Percentiles rank a stretch among this genome's conserved stretches.
These are phyloP conservation scores for Wallacemonas collosoma DNA, from an alignment of 208 protist species.

Conservation along the genomic window DNA sequence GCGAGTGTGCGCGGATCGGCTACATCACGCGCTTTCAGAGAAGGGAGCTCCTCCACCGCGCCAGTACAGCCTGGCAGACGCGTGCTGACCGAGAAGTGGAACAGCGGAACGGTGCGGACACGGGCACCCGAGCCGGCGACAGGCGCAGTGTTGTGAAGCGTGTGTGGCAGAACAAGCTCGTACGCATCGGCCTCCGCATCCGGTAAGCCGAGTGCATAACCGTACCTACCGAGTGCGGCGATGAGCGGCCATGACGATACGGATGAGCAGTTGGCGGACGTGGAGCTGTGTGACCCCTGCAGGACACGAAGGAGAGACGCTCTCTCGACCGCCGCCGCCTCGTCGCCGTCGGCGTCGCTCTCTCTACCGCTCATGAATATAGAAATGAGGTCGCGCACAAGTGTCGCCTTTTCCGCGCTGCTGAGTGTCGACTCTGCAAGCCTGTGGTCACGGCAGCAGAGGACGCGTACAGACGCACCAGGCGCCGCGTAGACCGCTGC, in stretches of 20 bases:
- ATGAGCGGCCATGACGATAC: neutral
- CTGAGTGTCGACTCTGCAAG: neutral
- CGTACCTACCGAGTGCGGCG: conserved; percentile 7
- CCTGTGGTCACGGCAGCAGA: conserved; percentile 3
- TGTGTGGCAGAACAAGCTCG: conserved; percentile 19
- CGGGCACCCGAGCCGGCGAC: neutral
- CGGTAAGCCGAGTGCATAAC: conserved; percentile 9
- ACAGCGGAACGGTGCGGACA: neutral
- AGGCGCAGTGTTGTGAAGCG: neutral
- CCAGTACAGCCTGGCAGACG: conserved; percentile 8
- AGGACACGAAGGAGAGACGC: neutral
- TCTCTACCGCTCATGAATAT: neutral
- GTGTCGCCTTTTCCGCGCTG: conserved; percentile 11
- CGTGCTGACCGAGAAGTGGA: conserved; percentile 2
- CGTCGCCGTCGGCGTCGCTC: neutral
- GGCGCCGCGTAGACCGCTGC: conserved; percentile 1
- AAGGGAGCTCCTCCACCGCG: neutral
- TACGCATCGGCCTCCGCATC: conserved; percentile 17
- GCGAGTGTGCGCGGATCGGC: neutral
- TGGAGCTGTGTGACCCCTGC: too few species aligned
- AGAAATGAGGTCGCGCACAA: neutral
- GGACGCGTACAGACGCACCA: neutral
- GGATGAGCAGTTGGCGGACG: too few species aligned
- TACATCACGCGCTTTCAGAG: neutral
- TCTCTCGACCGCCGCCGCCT: neutral